These are phyloP conservation scores for Tuber calosporum DNA, from an alignment of 495 filamentous ascomycete genomes.

Conservation along the genomic window DNA sequence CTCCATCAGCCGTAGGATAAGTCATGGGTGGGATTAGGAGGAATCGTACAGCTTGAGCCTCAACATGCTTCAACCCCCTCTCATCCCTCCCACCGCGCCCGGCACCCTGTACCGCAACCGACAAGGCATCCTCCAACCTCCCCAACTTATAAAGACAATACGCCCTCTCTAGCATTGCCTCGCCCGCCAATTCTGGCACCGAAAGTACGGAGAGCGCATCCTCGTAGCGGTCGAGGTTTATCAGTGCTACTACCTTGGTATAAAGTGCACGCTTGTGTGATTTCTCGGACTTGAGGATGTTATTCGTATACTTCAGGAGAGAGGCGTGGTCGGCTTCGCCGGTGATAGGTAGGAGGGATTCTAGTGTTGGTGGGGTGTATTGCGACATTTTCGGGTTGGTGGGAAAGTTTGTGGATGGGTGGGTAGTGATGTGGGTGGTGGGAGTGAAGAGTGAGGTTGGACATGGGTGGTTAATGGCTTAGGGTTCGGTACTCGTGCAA, in stretches of 20 bases:
- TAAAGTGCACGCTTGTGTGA: conserved; percentile 62
- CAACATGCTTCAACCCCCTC: conserved; percentile 72
- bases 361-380: conserved; percentile 36
- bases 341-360: conserved; percentile 44
- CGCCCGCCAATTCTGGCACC: conserved; percentile 59
- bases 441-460: neutral
- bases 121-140: conserved; percentile 61
- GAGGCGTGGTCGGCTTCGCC: conserved; percentile 63
- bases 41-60: conserved; percentile 69
- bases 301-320: conserved; percentile 63
- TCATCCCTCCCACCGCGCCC: conserved; percentile 34
- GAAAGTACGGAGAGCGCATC: conserved; percentile 69
- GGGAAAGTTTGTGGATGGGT: neutral
- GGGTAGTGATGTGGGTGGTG: neutral
- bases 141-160: conserved; percentile 90
- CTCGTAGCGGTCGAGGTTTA: conserved; percentile 89
- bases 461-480: neutral
- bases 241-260: conserved; percentile 72
- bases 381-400: conserved; percentile 22
- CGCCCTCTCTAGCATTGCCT: conserved; percentile 68
- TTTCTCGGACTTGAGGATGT: conserved; percentile 57
- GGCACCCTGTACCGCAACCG: conserved; percentile 50
- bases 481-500: no score
- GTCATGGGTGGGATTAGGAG: neutral
- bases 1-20: neutral